Base-by-base conservation (phyloP, 495 filamentous ascomycete genomes). In the Sphaerosporella brunnea region DNA sequence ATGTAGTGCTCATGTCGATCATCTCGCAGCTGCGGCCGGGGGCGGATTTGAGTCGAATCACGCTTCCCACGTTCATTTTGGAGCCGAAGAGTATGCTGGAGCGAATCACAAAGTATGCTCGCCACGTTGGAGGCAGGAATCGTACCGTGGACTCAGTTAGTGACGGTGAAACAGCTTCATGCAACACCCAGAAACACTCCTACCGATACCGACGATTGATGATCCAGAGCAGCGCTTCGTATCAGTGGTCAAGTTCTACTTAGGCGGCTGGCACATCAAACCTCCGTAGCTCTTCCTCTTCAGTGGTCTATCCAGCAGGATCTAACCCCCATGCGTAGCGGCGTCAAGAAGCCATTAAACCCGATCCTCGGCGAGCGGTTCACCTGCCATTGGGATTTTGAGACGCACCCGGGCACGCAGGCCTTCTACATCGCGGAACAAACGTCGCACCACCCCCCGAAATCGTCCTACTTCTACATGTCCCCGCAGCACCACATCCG, bases 401-500 rank as follows among this genome's bases (percentile, higher is more conserved):
- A 78, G 3, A 83, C 93, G 63, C 70, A 77, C 4, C 53, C 55
- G 8, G 36, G 50, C n/a, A 90, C 83, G 5, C 77, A 76, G 55
- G 90, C 80, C 52, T 95, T 93, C 65, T 99, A 96, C 65, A 82
- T 99, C 50, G 75, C 90, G 37, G 90, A 99, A 67, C 90, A 99
- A 64, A 93, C 84, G 3, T 99, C 86, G 15, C 90, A 99, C 63
- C 90, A 99, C 59, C 90, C 90, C 18, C 90, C 90, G 1, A 99
- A 99, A 62, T 95, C 87, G 50, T 92, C 84, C 64, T 99, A 99
- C 64, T 99, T 96, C 63, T 99, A 90, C 66, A 93, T 95, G 81
- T 86, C 84, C 2, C 90, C 90, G 3, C 83, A 87, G 45, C 88
- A 96, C 57, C 68, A 88, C 46, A 93, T 99, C 51, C 75, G 90